Base-by-base conservation (phyloP, 805 yeast genomes). In the Yamadazyma tumulicola region DNA sequence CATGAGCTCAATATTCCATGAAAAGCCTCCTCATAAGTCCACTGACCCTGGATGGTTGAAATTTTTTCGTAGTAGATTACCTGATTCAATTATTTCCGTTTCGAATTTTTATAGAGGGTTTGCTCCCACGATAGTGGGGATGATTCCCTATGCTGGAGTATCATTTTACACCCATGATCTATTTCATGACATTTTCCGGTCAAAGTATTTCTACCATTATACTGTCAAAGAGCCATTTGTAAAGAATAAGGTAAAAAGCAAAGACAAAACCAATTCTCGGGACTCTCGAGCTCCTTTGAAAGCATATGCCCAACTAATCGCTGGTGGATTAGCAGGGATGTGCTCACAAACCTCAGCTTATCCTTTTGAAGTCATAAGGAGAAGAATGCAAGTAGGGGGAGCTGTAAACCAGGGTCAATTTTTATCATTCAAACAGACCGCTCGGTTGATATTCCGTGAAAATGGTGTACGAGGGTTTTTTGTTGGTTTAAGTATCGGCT, bases 111-210 rank as follows among this genome's bases (percentile, higher is more conserved):
- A 91, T 61, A 72, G 97, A 38, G 98, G 98, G 2, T 93, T 91
- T 59, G 75, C 84, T 6, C 96, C 98, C 13, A 93, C 98, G 0
- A 80, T 93, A 29, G 50, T 89, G 26, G 98, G 98, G 8, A 89
- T 93, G 95, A 71, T 93, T 15, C 98, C 98, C 1, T 93, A 93
- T 55, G 98, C 98, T 1, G 98, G 98, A 8, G 97, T 91, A 3
- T 85, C 96, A 3, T 93, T 93, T 52, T 85, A 88, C 62, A 85
- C 96, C 4, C 97, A 93, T 59, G 98, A 93, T 62, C 56, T 79
- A 37, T 69, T 89, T 38, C 97, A 91, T 59, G 98, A 93, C 60
- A 50, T 89, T 1, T 77, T 93, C 52, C 69, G 96, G 42, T 68
- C 82, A n/a, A 67, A 69, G 9, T 35, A 52, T 9, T 56, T 89